phyloP scores from a whole-genome alignment of 441 rosid genomes.

The Mallotus japonicus region DNA sequence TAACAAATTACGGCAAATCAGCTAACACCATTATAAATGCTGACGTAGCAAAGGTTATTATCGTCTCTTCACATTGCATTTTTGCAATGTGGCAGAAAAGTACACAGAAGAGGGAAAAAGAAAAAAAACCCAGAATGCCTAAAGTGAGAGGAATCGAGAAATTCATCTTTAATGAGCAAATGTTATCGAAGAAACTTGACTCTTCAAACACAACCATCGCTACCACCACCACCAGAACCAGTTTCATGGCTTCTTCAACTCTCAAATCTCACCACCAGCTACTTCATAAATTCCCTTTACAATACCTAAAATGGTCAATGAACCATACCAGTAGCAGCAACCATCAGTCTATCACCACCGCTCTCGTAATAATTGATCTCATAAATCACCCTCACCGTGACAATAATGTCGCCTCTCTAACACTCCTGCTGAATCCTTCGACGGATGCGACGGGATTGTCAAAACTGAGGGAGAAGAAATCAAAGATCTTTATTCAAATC shows the following conservation, averaged over 20 bases:
- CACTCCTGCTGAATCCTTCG: constrained; percentile 10
- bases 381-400: constrained; percentile 38
- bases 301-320: constrained; percentile 63
- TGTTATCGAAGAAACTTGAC: too few relatives aligned
- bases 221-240: background rate
- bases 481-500: constrained; percentile 51
- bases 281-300: constrained; percentile 65
- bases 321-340: constrained; percentile 34
- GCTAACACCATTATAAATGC: too few relatives aligned
- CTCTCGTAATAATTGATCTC: constrained; percentile 39
- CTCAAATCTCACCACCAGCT: too few relatives aligned
- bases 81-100: too few relatives aligned
- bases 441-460: constrained; percentile 3
- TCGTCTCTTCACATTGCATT: too few relatives aligned
- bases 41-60: too few relatives aligned
- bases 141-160: too few relatives aligned
- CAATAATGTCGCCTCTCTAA: background rate
- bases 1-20: too few relatives aligned
- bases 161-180: too few relatives aligned
- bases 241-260: constrained; percentile 40
- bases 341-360: constrained; percentile 37
- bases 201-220: too few relatives aligned
- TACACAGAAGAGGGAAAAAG: too few relatives aligned
- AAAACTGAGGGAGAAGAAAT: constrained; percentile 32
- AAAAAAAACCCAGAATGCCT: too few relatives aligned